These are phyloP conservation scores for Puccinia polysora DNA, from an alignment of 1,284 basidiomycete species.

Conservation along the genomic window DNA sequence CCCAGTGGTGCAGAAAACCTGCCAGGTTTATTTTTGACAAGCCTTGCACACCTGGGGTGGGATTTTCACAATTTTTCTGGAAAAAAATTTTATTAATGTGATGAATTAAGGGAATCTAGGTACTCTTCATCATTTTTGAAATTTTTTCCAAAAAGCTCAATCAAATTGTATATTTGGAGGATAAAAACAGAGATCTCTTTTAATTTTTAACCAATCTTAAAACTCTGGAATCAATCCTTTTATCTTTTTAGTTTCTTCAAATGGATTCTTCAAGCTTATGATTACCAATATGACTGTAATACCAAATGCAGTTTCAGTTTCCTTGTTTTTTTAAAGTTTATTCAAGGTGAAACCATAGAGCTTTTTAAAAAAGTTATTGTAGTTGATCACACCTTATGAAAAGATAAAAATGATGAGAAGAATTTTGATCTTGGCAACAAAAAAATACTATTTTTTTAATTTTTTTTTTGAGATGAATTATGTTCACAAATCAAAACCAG, in stretches of 20 bases:
- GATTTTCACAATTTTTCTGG: constrained; percentile 83
- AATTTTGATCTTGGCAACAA: too few species aligned
- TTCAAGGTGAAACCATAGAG: constrained; percentile 18
- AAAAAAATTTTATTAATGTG: constrained; percentile 78
- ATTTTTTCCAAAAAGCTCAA: neutral
- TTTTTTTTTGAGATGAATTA: too few species aligned
- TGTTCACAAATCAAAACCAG: too few species aligned
- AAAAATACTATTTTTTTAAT: too few species aligned
- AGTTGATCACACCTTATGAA: constrained; percentile 32
- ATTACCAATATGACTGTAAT: constrained; percentile 89
- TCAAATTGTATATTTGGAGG: neutral
- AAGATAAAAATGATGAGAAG: neutral
- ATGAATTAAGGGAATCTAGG: constrained; percentile 65
- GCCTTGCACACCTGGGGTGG: too few species aligned
- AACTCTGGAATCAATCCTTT: constrained; percentile 52
- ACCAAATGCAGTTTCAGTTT: constrained; percentile 55
- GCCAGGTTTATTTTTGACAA: too few species aligned
- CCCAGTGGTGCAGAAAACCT: too few species aligned
- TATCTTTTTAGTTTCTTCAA: constrained; percentile 58
- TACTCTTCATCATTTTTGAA: constrained; percentile 54
- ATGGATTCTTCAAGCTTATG: constrained; percentile 65
- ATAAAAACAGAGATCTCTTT: neutral
- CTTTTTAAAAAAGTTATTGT: constrained; percentile 24
- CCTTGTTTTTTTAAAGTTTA: neutral
- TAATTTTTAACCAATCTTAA: constrained; percentile 47